Conservation (phyloP, 495 filamentous ascomycete species). For the Penicillium odoratum region DNA sequence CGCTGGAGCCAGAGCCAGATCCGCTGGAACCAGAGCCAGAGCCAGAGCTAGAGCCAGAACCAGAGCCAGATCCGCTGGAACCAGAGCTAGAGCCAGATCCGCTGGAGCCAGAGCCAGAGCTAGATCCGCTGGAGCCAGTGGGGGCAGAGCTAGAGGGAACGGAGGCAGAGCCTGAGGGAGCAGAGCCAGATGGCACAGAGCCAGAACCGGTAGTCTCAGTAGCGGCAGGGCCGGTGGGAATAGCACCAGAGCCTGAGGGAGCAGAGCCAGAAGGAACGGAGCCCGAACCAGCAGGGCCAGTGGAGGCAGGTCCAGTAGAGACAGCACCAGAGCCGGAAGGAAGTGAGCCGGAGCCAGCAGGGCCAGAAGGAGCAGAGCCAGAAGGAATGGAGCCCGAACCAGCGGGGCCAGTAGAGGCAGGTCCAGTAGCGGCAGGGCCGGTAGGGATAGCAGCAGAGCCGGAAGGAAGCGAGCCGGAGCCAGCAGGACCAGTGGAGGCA, state of each 20-base stretch:
- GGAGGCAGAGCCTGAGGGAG: conserved; percentile 12
- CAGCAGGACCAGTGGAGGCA: background rate
- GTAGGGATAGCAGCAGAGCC: conserved; percentile 10
- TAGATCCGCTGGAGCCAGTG: conserved; percentile 4
- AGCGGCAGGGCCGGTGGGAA: conserved; percentile 12
- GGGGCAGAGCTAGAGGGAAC: conserved; percentile 12
- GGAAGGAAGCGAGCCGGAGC: conserved; percentile 5
- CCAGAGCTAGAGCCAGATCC: conserved; percentile 7
- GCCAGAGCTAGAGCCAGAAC: conserved; percentile 2
- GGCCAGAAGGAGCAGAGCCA: conserved; percentile 13
- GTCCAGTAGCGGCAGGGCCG: conserved; percentile 4
- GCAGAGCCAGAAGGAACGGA: conserved; percentile 10
- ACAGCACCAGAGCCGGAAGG: conserved; percentile 8
- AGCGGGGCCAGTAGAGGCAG: conserved; percentile 11
- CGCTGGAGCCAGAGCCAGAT: conserved; percentile 7
- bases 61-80: conserved; percentile 7
- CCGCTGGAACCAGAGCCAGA: conserved; percentile 3
- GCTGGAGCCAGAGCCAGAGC: conserved; percentile 11
- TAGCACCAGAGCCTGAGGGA: conserved; percentile 14
- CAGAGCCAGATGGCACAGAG: conserved; percentile 4
- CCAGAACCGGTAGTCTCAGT: conserved; percentile 17
- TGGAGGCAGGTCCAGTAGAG: conserved; percentile 9
- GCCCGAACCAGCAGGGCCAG: conserved; percentile 14
- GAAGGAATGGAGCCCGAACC: conserved; percentile 11
- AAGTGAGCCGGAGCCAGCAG: conserved; percentile 7